Conservation (phyloP, 805 yeast genomes). For the Metschnikowia matae region DNA sequence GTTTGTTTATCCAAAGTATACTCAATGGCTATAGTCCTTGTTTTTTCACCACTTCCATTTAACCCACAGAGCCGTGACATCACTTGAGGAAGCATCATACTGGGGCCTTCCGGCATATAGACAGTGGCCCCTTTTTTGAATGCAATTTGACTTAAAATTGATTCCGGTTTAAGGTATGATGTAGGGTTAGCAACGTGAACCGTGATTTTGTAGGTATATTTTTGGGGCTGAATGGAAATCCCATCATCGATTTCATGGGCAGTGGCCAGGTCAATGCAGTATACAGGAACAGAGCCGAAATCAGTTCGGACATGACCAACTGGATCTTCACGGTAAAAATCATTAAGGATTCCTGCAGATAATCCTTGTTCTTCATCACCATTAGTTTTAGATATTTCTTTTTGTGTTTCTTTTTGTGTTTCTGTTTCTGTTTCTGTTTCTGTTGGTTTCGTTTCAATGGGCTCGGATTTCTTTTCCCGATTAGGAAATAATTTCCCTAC, state of each 20-base stretch:
- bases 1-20: constrained; percentile 20
- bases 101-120: constrained; percentile 64
- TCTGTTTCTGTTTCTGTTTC: too few species aligned
- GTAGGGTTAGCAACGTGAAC: constrained; percentile 89
- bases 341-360: background rate
- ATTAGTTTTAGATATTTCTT: too few species aligned
- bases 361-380: background rate
- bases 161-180: constrained; percentile 48
- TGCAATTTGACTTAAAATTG: constrained; percentile 51
- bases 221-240: constrained; percentile 49
- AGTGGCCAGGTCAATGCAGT: constrained; percentile 74
- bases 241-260: constrained; percentile 97
- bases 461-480: background rate
- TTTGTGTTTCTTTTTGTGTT: too few species aligned
- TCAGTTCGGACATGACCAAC: constrained; percentile 31
- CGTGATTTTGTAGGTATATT: constrained; percentile 41
- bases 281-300: constrained; percentile 50
- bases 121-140: constrained; percentile 58
- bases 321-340: constrained; percentile 29
- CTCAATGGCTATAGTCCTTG: constrained; percentile 43
- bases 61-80: constrained; percentile 51
- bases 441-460: too few species aligned
- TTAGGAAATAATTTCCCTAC: background rate
- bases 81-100: constrained; percentile 66
- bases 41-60: constrained; percentile 33